Base-by-base conservation (phyloP, 768 basidiomycete genomes). In the Rhizopogon vesiculosus region DNA sequence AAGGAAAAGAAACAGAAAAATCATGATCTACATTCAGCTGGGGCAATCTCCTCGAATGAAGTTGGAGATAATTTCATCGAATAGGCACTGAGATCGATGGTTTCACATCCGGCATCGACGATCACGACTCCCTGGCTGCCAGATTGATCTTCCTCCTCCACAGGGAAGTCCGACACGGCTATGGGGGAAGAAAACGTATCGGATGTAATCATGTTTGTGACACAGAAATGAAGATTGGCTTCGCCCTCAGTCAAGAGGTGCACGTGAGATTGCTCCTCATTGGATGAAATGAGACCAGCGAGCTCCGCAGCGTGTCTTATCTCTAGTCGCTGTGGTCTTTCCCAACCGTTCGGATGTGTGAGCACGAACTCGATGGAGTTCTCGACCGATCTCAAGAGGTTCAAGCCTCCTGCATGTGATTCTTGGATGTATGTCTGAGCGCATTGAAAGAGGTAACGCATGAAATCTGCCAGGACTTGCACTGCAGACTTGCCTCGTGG, bases 41-140 rank as follows among this genome's bases (percentile, higher is more conserved):
- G 64, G n/a, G 64, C 62, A 48, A 76, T 62, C 56, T 76, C 73
- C 42, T 77, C 61, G 40, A 76, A 67, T 12, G 55, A 56, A 22
- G 35, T 57, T 1, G 62, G 59, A 1, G 60, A 65, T 5, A 65
- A 22, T 8, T 58, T 67, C 42, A 66, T 60, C 3, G 57, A 68
- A 63, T 65, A 76, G 31, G 66, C 72, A 55, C 76, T 79, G 28
- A 74, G 25, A 51, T 74, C 74, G 15, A 73, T 56, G 5, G 70
- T 76, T 3, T 69, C 69, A 0, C 76, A 74, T 7, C 80, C 81
- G 8, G 76, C 78, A 62, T 81, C 81, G 15, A 80, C 69, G 5
- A 82, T 62, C 18, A 79, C 65, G 4, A 79, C 58, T 0, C 71
- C 71, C 28, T 69, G 56, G 1, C 67, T 66, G 1, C 65, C 78